Evolutionary conservation across 2,329 filamentous ascomycete genomes (phyloP), one percentile per base, ranked within the genome.

Genomic region (Aspergillus sojae): DNA sequence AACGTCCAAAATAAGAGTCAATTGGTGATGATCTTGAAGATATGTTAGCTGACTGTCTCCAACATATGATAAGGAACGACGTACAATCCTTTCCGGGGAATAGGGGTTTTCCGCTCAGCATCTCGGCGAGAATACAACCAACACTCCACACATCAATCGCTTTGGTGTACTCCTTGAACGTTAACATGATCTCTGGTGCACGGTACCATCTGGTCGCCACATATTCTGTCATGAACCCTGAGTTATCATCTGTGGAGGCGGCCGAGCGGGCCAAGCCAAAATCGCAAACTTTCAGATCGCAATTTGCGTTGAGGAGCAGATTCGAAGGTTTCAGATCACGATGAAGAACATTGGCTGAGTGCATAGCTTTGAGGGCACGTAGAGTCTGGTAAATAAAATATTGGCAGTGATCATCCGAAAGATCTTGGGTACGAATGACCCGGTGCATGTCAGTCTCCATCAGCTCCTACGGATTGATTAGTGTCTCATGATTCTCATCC

Each of bases 151-250:
- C 94, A 76, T 99, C 95, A 75, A 99, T 99, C 50, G 95, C 95
- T 82, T 98, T 99, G 73, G 95, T 99, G 83, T 99, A 99, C 82
- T 99, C 95, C 84, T 99, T 98, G 85, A 98, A 99, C 14, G 95
- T 99, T 83, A 99, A 90, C 95, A 99, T 99, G 79, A 99, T 99
- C 79, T 99, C 95, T 4, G 95, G 95, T 6, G 95, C 95, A 80
- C 95, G 93, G 82, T 99, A 99, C 95, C 95, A 99, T 74, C 95
- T 90, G 54, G 95, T 99, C 58, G 95, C 95, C 62, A 99, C 95
- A 78, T 99, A 99, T 96, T 99, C 95, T 19, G 95, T 99, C 95
- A 99, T 99, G 87, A 99, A 99, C 26, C 95, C 95, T n/a, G 94
- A 97, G 82, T 99, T 99, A 80, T 99, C 95, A 76, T 99, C 95